These are phyloP conservation scores for Aspergillus sp. DNA, from an alignment of 2,329 filamentous ascomycete genomes.

Conservation along the genomic window DNA sequence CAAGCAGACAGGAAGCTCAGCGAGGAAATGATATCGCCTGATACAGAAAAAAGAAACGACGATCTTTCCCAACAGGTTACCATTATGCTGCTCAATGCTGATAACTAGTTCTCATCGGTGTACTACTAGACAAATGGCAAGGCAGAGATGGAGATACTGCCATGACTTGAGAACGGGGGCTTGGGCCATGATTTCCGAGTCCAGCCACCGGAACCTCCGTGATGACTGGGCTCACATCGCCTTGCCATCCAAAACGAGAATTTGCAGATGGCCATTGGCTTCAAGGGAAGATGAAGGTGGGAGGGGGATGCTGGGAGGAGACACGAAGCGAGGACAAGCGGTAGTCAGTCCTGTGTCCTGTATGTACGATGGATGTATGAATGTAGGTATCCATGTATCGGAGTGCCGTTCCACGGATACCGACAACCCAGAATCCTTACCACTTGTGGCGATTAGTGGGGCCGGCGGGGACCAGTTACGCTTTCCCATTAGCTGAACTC, in stretches of 20 bases:
- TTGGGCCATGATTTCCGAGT: conserved; percentile 13
- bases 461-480: background rate
- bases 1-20: conserved; percentile 18
- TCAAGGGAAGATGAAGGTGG: conserved; percentile 13
- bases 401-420: background rate
- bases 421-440: background rate
- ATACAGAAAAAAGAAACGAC: conserved; percentile 20
- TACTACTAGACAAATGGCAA: conserved; percentile 9
- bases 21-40: conserved; percentile 20
- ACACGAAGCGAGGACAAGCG: conserved; percentile 16
- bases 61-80: conserved; percentile 17
- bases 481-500: background rate
- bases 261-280: conserved; percentile 10
- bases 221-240: conserved; percentile 17
- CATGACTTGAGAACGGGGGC: conserved; percentile 13
- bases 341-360: conserved; percentile 10
- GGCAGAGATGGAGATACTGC: conserved; percentile 15
- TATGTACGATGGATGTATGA: conserved; percentile 12
- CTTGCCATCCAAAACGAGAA: conserved; percentile 16
- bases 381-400: background rate
- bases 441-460: background rate
- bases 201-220: conserved; percentile 20
- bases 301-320: conserved; percentile 11
- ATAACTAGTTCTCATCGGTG: conserved; percentile 10
- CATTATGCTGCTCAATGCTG: conserved; percentile 3